Evolutionary conservation across 371 early-diverging fungal species (phyloP).

Genomic region (Mucor circinelloides): DNA sequence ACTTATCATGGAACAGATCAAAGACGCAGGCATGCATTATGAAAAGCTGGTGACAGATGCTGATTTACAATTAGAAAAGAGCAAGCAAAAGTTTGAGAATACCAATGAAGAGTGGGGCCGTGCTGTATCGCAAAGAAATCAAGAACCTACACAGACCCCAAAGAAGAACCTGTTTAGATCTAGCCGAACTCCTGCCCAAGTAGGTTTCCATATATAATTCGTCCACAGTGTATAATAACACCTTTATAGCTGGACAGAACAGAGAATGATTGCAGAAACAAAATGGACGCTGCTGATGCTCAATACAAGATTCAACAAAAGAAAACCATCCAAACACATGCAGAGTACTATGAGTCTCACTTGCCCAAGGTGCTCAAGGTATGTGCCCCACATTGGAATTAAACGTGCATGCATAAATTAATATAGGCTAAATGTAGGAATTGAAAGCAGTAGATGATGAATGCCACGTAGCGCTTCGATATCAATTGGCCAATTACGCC

Average conservation of each 20-base stretch:
- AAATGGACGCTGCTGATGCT: slow-evolving; percentile 55
- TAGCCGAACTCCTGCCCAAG: slow-evolving; percentile 57
- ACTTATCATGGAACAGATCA: slow-evolving; percentile 51
- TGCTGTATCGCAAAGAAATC: slow-evolving; percentile 66
- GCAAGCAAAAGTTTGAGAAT: slow-evolving; percentile 72
- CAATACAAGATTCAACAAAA: slow-evolving; percentile 75
- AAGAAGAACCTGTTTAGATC: slow-evolving; percentile 62
- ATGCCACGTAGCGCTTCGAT: slow-evolving; percentile 70
- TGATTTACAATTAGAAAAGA: slow-evolving; percentile 75
- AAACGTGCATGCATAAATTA: not conserved
- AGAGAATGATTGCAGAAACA: slow-evolving; percentile 36
- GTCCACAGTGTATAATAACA: not conserved
- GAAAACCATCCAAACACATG: slow-evolving; percentile 62
- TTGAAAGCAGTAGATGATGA: slow-evolving; percentile 73
- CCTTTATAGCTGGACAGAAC: slow-evolving; percentile 59
- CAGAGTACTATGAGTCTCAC: slow-evolving; percentile 67
- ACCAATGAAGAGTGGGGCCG: slow-evolving; percentile 83
- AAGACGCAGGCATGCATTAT: slow-evolving; percentile 74
- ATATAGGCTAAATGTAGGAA: slow-evolving; percentile 32
- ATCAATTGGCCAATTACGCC: slow-evolving; percentile 73
- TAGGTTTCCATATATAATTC: slow-evolving; percentile 4
- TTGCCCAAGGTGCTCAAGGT: slow-evolving; percentile 34
- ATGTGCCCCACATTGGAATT: not conserved
- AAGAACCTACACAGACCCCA: slow-evolving; percentile 49
- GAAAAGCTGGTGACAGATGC: slow-evolving; percentile 71